Base-by-base conservation (phyloP, 345 rosid genomes). In the Nasturtium officinale region DNA sequence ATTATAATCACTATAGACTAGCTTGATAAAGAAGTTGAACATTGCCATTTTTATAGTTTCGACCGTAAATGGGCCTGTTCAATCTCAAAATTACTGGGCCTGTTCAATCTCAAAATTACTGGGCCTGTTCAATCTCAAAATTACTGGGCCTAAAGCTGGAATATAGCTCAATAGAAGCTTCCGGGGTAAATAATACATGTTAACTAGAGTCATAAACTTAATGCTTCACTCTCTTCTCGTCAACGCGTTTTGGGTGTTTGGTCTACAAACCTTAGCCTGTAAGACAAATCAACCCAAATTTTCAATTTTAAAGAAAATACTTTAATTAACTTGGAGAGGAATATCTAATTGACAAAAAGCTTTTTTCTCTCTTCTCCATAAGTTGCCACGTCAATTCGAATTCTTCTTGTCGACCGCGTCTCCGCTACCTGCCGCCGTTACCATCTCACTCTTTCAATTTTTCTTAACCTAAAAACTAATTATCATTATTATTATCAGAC, bases 211-310 rank as follows among this genome's bases (percentile, higher is more conserved):
- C 69, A 2, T 10, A 28, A 72, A 25, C 67, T 33, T 63, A 26
- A 42, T 54, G 77, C 47, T 63, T 46, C 58, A 6, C 55, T 20
- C 28, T 58, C 20, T 23, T 67, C 62, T 67, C 62, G 72, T 54
- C 63, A 68, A 75, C 79, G 79, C 79, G 79, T 68, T 67, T 61
- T 61, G 32, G 62, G 38, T 21, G 20, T 61, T 33, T 58, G 53
- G 47, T 64, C 71, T 51, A 74, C 66, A 67, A 58, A n/a, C 79
- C 78, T 76, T 76, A 69, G 35, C 75, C 75, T 76, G 52, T 33
- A 76, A 76, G 75, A 25, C 70, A 45, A 54, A 75, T 68, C 69
- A 59, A 61, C 65, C 40, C 61, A 3, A 30, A 8, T 16, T 56
- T 56, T n/a, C 9, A 6, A 43, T n/a, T 43, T 9, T 5, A 55